These are phyloP conservation scores for Leccinum fuscescens DNA, from an alignment of 1,284 basidiomycete genomes.

Conservation along the genomic window DNA sequence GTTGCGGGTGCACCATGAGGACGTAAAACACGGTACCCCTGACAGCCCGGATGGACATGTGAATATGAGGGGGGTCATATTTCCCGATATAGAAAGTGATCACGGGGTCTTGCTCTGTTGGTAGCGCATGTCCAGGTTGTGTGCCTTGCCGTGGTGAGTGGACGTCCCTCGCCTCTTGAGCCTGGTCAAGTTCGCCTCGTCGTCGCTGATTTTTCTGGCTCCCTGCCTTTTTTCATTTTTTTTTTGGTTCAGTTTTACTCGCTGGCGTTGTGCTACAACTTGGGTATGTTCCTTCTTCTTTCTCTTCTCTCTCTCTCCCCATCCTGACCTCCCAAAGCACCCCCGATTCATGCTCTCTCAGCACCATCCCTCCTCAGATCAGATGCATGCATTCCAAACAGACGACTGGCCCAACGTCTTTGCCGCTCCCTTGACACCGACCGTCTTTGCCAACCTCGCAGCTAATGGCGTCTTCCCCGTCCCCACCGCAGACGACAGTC, in stretches of 20 bases:
- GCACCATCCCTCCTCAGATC: slow-evolving; percentile 11
- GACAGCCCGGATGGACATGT: slow-evolving; percentile 21
- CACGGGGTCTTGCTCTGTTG: slow-evolving; percentile 19
- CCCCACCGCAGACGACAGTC: slow-evolving; percentile 22
- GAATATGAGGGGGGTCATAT: slow-evolving; percentile 25
- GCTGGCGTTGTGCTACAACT: not conserved
- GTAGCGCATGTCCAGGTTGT: slow-evolving; percentile 11
- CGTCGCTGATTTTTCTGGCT: slow-evolving; percentile 1
- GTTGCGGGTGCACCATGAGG: slow-evolving; percentile 25
- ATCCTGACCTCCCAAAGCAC: not conserved
- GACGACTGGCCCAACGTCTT: slow-evolving; percentile 58
- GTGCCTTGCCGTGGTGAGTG: slow-evolving; percentile 19
- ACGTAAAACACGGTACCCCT: slow-evolving; percentile 21
- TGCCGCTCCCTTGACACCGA: slow-evolving; percentile 54
- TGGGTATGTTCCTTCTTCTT: slow-evolving; percentile 9
- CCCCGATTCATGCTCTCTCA: slow-evolving; percentile 17
- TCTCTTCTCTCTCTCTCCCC: not conserved
- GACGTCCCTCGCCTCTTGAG: slow-evolving; percentile 21
- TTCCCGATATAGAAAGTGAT: not conserved
- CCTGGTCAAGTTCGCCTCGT: slow-evolving; percentile 17
- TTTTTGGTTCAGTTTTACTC: slow-evolving; percentile 10
- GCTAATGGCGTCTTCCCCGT: slow-evolving; percentile 52
- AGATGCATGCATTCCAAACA: slow-evolving; percentile 31
- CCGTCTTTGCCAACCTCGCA: slow-evolving; percentile 56
- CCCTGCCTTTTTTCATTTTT: not conserved